phyloP scores from a whole-genome alignment of 495 filamentous ascomycete genomes.

The Aspergillus diversus region DNA sequence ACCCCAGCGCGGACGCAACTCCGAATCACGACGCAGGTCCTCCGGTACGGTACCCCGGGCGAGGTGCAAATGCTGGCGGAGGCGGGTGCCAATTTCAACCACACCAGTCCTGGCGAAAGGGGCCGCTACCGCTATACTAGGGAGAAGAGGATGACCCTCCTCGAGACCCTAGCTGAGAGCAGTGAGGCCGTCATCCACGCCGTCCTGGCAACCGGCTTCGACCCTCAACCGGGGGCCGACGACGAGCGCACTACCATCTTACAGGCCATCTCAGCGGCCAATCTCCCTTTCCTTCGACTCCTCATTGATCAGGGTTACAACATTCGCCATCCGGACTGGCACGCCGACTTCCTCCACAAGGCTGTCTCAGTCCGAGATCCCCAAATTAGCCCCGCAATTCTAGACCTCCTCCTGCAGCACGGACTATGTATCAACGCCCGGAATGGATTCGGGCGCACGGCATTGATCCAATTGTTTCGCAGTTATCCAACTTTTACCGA shows the following conservation, averaged over 20 bases:
- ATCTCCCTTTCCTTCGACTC: not conserved
- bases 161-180: not conserved
- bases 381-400: too few relatives aligned
- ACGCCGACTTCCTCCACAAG: not conserved
- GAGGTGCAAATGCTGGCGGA: not conserved
- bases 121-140: too few relatives aligned
- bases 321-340: not conserved
- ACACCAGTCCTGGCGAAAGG: not conserved
- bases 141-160: not conserved
- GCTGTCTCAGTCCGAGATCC: too few relatives aligned
- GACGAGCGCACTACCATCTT: not conserved
- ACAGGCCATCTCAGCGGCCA: not conserved
- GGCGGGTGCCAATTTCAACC: not conserved
- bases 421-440: not conserved
- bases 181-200: not conserved
- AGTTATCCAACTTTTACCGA: not conserved
- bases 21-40: not conserved
- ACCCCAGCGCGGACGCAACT: not conserved
- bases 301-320: not conserved
- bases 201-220: not conserved
- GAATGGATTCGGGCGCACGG: not conserved
- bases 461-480: not conserved
- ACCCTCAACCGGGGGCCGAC: not conserved
- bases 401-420: not conserved
- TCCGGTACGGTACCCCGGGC: not conserved